Evolutionary conservation across 768 basidiomycete genomes (phyloP).

Genomic region (Lentinula detonsa): DNA sequence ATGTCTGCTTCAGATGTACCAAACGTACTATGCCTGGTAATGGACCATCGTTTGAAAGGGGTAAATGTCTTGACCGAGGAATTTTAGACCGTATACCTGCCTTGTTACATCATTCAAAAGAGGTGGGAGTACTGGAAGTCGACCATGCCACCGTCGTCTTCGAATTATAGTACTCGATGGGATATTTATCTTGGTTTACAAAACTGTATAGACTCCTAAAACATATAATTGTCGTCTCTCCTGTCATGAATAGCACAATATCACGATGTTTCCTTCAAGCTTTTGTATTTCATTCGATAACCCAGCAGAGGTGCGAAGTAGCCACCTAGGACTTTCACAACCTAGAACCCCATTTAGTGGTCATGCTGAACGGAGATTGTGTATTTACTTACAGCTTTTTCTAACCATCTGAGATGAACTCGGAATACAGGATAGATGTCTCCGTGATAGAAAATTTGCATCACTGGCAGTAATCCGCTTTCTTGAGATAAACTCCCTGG

Average conservation of each 20-base stretch:
- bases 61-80: background rate
- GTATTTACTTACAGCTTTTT: background rate
- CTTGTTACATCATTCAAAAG: background rate
- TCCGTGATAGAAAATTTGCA: background rate
- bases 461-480: background rate
- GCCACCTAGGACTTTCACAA: background rate
- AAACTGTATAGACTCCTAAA: no score
- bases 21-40: background rate
- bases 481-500: background rate
- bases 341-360: background rate
- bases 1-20: background rate
- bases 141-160: background rate
- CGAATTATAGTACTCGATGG: background rate
- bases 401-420: background rate
- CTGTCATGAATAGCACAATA: no score
- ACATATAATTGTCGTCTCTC: no score
- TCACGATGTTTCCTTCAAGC: background rate
- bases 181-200: no score
- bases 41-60: background rate
- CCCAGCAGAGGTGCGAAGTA: background rate
- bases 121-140: background rate
- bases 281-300: background rate
- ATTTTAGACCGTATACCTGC: background rate
- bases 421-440: background rate
- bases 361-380: background rate